Evolutionary conservation across 2,329 filamentous ascomycete genomes (phyloP).

Genomic region (Venturia effusa): DNA sequence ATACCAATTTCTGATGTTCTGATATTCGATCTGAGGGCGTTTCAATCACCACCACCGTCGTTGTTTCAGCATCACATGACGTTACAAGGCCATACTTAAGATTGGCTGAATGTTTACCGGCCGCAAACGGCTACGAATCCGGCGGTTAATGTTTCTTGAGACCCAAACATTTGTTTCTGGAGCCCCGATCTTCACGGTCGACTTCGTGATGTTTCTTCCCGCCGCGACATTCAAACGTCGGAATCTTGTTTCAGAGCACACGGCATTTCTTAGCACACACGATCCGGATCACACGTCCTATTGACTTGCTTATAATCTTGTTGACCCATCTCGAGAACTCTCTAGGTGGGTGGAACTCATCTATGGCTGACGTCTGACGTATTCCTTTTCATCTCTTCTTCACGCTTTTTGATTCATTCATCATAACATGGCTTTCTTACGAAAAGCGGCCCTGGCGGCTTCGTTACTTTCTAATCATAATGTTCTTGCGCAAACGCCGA

Average conservation of each 20-base stretch:
- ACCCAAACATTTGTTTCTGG: not conserved
- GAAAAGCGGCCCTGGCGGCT: not conserved
- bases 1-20: not conserved
- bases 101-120: not conserved
- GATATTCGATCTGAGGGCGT: not conserved
- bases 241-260: not conserved
- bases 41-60: not conserved
- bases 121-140: not conserved
- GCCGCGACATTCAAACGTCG: not conserved
- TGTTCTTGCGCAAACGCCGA: slow-evolving; percentile 10
- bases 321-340: not conserved
- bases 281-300: not conserved
- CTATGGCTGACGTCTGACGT: not conserved
- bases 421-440: not conserved
- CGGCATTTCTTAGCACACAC: not conserved
- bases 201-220: not conserved
- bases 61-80: not conserved
- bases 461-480: not conserved
- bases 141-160: not conserved
- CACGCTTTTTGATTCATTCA: not conserved
- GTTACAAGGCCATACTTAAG: not conserved
- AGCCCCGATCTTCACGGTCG: not conserved
- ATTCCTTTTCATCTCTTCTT: not conserved
- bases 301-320: not conserved
- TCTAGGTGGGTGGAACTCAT: not conserved